Conservation (phyloP, 768 basidiomycete genomes). For the Suillus lakei region DNA sequence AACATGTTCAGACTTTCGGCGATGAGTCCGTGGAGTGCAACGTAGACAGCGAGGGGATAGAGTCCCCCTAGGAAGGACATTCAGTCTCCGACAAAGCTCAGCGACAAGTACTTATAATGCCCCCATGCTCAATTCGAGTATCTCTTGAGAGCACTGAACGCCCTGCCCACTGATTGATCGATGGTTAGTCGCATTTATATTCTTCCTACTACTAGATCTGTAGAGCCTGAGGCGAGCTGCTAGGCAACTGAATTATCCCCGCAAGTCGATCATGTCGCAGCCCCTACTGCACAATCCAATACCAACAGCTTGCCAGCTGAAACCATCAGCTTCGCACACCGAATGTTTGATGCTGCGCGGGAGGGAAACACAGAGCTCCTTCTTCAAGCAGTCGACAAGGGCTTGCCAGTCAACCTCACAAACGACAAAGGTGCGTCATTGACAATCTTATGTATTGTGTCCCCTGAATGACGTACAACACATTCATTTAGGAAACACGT, state of each 20-base stretch:
- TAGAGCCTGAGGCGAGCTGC: background rate
- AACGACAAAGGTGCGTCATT: slow-evolving; percentile 62
- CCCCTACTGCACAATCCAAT: slow-evolving; percentile 4
- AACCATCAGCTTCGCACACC: slow-evolving; percentile 57
- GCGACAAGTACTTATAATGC: too few relatives aligned
- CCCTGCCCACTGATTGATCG: background rate
- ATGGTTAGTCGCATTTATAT: background rate
- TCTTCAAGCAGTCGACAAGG: slow-evolving; percentile 64
- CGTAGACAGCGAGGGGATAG: too few relatives aligned
- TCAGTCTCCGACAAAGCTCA: too few relatives aligned
- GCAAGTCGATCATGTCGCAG: background rate
- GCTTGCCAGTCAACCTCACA: slow-evolving; percentile 73
- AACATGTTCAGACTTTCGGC: too few relatives aligned
- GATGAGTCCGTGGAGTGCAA: too few relatives aligned
- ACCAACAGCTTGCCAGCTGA: slow-evolving; percentile 35
- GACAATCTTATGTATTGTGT: background rate
- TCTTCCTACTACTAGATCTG: background rate
- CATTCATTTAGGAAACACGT: slow-evolving; percentile 62
- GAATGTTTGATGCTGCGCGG: slow-evolving; percentile 79
- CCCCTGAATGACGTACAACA: slow-evolving; percentile 5
- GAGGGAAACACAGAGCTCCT: slow-evolving; percentile 57
- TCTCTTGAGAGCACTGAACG: too few relatives aligned
- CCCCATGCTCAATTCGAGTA: too few relatives aligned
- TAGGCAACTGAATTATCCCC: slow-evolving; percentile 8
- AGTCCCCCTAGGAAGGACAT: too few relatives aligned